A percentile compares a stretch with the other conserved stretches of the same genome.
phyloP scores from a whole-genome alignment of 1,284 basidiomycete species.

The Peniophora sp. region DNA sequence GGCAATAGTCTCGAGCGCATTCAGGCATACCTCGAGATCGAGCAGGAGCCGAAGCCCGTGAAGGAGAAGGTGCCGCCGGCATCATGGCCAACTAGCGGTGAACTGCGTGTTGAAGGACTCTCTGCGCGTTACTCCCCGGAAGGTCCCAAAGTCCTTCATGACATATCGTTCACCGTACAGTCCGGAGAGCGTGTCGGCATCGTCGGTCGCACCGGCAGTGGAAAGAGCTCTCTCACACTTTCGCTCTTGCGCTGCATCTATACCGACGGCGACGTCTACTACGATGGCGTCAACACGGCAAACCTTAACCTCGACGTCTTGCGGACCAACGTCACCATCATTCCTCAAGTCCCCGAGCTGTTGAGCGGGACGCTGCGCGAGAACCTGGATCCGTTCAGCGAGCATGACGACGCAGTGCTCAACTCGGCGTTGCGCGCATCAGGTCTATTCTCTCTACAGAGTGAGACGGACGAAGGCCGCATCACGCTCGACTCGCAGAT shows the following conservation, averaged over 20 bases:
- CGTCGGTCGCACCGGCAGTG: constrained; percentile 71
- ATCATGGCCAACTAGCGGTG: constrained; percentile 71
- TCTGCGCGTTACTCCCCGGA: constrained; percentile 45
- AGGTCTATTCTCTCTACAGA: constrained; percentile 45
- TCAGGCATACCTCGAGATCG: constrained; percentile 62
- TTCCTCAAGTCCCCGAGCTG: constrained; percentile 48
- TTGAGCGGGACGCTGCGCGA: constrained; percentile 48
- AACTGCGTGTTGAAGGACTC: constrained; percentile 55
- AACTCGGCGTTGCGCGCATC: constrained; percentile 47
- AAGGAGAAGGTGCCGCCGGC: constrained; percentile 56
- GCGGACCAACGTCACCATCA: constrained; percentile 41
- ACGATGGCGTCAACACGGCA: constrained; percentile 23
- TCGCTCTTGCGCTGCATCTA: constrained; percentile 33
- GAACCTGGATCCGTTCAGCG: constrained; percentile 66
- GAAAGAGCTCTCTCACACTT: constrained; percentile 48
- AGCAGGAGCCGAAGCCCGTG: constrained; percentile 56
- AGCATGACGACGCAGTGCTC: constrained; percentile 59
- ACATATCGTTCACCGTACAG: constrained; percentile 38
- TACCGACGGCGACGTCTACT: constrained; percentile 35
- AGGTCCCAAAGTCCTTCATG: constrained; percentile 35
- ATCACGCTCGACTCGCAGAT: constrained; percentile 46
- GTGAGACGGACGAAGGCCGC: constrained; percentile 37
- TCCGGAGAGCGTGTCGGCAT: constrained; percentile 45
- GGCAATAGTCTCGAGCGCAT: constrained; percentile 65
- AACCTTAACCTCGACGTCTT: constrained; percentile 55